Percentiles rank a stretch among this genome's conserved stretches.
Evolutionary conservation across 2,329 filamentous ascomycete species (phyloP).

Genomic region (Calonectria pauciramosa): DNA sequence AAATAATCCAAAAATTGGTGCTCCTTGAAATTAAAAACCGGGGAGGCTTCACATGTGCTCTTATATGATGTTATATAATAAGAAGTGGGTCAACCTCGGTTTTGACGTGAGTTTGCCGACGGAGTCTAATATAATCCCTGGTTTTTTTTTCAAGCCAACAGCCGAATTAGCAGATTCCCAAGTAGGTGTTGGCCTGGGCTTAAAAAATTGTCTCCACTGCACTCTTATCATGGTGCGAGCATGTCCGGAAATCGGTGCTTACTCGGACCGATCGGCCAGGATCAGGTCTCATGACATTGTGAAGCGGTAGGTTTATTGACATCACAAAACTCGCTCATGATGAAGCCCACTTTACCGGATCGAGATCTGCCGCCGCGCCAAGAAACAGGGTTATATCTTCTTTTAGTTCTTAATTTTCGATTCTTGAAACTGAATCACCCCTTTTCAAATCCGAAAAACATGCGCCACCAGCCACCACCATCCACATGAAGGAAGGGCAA

Average conservation of each 20-base stretch:
- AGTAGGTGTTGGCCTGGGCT: background rate
- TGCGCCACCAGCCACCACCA: background rate
- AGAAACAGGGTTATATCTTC: background rate
- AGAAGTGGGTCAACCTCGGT: background rate
- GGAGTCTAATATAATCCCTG: background rate
- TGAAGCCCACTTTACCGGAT: background rate
- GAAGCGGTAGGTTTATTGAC: background rate
- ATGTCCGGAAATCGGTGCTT: background rate
- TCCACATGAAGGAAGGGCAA: background rate
- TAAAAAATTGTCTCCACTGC: background rate
- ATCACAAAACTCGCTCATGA: background rate
- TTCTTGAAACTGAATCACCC: background rate
- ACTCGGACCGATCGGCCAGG: constrained; percentile 5
- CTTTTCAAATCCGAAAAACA: background rate
- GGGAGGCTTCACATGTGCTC: background rate
- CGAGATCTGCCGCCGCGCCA: constrained; percentile 1
- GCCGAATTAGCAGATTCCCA: background rate
- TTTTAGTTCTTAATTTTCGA: background rate
- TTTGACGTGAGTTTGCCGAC: background rate
- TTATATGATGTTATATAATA: background rate
- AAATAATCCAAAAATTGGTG: too few relatives aligned
- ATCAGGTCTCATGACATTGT: background rate
- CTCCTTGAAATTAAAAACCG: background rate
- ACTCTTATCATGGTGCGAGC: background rate
- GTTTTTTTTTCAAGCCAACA: background rate